Base-by-base conservation (phyloP, 495 filamentous ascomycete species). In the Schizothecium vesticola region DNA sequence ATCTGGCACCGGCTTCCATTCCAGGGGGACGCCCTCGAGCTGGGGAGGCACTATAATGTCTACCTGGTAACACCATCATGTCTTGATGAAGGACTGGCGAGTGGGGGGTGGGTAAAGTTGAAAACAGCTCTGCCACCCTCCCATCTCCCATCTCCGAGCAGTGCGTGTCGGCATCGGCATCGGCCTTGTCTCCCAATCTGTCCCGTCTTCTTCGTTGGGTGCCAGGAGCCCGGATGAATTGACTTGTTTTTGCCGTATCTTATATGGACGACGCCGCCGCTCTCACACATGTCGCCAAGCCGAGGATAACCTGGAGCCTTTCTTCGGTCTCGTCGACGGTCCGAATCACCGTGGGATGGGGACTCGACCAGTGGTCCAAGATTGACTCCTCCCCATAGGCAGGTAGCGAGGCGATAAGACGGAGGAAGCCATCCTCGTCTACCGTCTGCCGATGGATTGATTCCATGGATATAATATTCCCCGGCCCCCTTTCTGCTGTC, bases 161-260 rank as follows among this genome's bases (percentile, higher is more conserved):
- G 21, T 24, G 59, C 23, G 31, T 24, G 12, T 65, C 63, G 63
- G 51, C 63, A 58, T 65, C 62, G 33, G 62, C 31, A 21, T 64
- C 63, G 63, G 63, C 28, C 23, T 25, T 19, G 29, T 55, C 43
- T 58, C 25, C 56, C 55, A 25, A n/a, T 22, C 51, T 28, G 24
- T 25, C 26, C 56, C 26, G 23, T 31, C 63, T 57, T 8, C 55
- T 58, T 24, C 61, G n/a, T 21, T 29, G n/a, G 13, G 12, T 11
- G 63, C 31, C 56, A 63, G 59, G 56, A 68, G 56, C 29, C 62
- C 67, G 70, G 70, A 24, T 71, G 70, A 69, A 71, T 71, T 63
- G 63, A 56, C 63, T 64, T 67, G 66, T 55, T 69, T 67, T 67
- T 57, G 22, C 56, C 62, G 29, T 23, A 65, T 28, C 26, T 25